Evolutionary conservation across 345 rosid species (phyloP).

Genomic region (Lepidium didymum): DNA sequence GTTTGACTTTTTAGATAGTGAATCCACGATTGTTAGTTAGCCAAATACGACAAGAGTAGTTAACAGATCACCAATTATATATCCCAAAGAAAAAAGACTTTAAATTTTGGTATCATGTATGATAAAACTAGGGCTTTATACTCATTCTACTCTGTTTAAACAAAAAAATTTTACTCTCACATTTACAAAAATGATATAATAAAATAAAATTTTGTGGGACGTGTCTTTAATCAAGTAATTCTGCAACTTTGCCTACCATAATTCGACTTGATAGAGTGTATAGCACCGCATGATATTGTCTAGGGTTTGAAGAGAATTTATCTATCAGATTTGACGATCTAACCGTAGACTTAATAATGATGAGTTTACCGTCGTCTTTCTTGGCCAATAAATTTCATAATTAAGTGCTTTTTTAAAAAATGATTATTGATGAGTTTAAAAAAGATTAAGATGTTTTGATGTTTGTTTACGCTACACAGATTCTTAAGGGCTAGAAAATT

Average conservation of each 20-base stretch:
- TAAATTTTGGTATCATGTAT: neutral
- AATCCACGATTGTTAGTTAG: neutral
- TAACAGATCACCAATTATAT: neutral
- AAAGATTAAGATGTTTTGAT: neutral
- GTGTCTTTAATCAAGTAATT: too few relatives aligned
- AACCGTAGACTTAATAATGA: too few relatives aligned
- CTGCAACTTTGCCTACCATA: too few relatives aligned
- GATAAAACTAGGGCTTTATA: neutral
- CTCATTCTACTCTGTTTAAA: neutral
- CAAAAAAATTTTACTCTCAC: neutral
- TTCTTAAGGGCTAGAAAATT: constrained; percentile 90
- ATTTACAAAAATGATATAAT: neutral
- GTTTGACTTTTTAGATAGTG: constrained; percentile 5
- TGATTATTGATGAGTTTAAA: neutral
- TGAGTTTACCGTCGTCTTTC: neutral
- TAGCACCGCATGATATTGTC: too few relatives aligned
- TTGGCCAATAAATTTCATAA: neutral
- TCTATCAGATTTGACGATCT: too few relatives aligned
- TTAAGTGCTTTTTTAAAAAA: neutral
- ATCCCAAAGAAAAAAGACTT: neutral
- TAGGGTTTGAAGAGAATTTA: too few relatives aligned
- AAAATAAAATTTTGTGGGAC: too few relatives aligned
- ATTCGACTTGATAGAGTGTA: too few relatives aligned
- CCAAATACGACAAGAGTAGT: neutral
- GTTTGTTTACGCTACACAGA: constrained; percentile 29